Conservation (phyloP, 768 basidiomycete species). For the Cyclocybe aegerita region DNA sequence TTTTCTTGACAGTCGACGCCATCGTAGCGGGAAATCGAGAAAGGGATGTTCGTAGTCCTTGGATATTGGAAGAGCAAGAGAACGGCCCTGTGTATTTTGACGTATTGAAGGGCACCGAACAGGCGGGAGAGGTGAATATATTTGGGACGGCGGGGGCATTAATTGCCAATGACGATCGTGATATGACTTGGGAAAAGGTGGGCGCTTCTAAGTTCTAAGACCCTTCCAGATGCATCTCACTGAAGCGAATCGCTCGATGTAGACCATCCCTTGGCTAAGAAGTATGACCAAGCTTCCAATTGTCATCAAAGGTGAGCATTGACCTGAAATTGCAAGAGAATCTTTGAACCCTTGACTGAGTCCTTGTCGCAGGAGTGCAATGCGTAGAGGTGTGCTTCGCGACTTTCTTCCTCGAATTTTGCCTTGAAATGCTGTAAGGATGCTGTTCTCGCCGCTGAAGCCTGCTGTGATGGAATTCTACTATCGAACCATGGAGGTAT, state of each 20-base stretch:
- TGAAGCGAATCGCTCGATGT: neutral
- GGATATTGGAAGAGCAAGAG: constrained; percentile 57
- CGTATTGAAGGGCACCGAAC: constrained; percentile 30
- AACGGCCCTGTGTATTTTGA: constrained; percentile 27
- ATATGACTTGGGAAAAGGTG: constrained; percentile 80
- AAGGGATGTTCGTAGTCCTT: constrained; percentile 64
- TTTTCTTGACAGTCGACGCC: constrained; percentile 91
- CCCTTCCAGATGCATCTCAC: neutral
- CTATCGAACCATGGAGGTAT: constrained; percentile 90
- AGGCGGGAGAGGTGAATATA: constrained; percentile 34
- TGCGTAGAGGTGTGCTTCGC: constrained; percentile 55
- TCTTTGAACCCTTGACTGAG: neutral
- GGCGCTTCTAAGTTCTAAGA: constrained; percentile 1
- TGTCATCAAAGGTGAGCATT: constrained; percentile 71
- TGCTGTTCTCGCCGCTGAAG: constrained; percentile 79
- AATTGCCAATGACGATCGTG: constrained; percentile 62
- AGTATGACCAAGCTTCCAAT: constrained; percentile 69
- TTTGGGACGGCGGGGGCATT: constrained; percentile 70
- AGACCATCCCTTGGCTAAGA: constrained; percentile 80
- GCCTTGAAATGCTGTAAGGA: constrained; percentile 47
- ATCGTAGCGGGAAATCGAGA: constrained; percentile 82
- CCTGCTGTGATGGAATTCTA: constrained; percentile 85
- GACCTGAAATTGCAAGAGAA: neutral
- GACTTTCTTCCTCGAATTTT: neutral
- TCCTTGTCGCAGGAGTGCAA: constrained; percentile 54